Conservation (phyloP, 257 asterid species). For the Salvia rosmarinus region DNA sequence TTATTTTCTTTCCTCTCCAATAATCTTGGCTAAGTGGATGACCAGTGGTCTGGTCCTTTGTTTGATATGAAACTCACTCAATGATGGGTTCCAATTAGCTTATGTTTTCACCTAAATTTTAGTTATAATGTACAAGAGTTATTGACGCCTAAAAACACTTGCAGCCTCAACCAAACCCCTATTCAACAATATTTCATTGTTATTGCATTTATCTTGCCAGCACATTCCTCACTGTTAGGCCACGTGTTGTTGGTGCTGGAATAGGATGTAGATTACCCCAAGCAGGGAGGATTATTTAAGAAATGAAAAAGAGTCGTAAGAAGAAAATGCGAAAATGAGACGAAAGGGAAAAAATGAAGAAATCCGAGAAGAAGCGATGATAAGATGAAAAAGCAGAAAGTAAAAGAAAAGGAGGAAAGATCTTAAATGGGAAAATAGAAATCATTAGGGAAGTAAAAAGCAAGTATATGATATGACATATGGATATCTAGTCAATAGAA, state of each 20-base stretch:
- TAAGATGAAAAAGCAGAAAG: background rate
- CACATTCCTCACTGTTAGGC: background rate
- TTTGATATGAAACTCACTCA: constrained; percentile 10
- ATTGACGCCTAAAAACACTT: background rate
- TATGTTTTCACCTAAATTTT: background rate
- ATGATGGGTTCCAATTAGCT: background rate
- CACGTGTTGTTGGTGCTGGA: background rate
- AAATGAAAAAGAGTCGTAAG: background rate
- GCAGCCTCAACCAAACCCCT: background rate
- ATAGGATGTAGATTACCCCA: background rate
- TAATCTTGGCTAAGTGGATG: background rate
- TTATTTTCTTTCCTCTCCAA: background rate
- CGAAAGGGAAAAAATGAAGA: background rate
- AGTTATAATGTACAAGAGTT: background rate
- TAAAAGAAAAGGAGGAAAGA: background rate
- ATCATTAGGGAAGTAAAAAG: background rate
- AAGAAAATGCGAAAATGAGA: background rate
- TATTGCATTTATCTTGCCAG: background rate
- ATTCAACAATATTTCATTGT: background rate
- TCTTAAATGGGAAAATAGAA: background rate
- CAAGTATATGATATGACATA: background rate
- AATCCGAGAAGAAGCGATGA: background rate
- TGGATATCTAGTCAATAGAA: background rate
- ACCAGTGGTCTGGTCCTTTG: background rate
- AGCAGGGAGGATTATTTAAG: background rate